These are phyloP conservation scores for Alternaria arborescens DNA, from an alignment of 2,329 filamentous ascomycete genomes.

Conservation along the genomic window DNA sequence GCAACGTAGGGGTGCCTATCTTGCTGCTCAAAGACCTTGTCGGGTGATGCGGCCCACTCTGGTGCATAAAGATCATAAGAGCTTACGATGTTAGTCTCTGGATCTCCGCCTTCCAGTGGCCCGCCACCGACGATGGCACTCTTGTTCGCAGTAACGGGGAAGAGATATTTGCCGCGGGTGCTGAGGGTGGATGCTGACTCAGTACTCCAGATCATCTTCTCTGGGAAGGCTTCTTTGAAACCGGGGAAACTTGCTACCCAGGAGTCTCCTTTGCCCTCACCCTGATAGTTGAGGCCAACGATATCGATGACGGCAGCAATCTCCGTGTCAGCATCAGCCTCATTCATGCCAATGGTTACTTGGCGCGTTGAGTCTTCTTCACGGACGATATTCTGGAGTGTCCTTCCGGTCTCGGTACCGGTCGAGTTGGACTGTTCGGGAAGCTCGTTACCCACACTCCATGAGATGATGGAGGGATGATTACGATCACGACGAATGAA, in stretches of 20 bases:
- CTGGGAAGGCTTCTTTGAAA: conserved; percentile 58
- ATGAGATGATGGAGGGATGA: conserved; percentile 62
- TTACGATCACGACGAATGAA: conserved; percentile 65
- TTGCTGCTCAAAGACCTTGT: conserved; percentile 63
- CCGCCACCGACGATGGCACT: conserved; percentile 51
- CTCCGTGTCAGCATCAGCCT: conserved; percentile 51
- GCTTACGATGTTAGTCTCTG: conserved; percentile 52
- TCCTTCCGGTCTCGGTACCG: conserved; percentile 45
- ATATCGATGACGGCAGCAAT: conserved; percentile 58
- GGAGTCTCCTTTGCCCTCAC: conserved; percentile 56
- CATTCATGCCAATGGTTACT: conserved; percentile 59
- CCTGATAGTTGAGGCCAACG: conserved; percentile 65
- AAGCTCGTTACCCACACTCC: conserved; percentile 66
- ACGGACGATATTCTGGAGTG: conserved; percentile 54
- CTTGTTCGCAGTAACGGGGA: conserved; percentile 57
- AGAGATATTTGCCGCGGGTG: conserved; percentile 62
- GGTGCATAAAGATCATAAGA: conserved; percentile 63
- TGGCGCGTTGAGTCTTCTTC: conserved; percentile 61
- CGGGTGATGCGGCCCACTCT: conserved; percentile 59
- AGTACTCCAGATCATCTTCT: conserved; percentile 54
- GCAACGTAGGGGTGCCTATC: conserved; percentile 61
- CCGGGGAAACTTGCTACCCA: conserved; percentile 53
- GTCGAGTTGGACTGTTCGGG: conserved; percentile 55
- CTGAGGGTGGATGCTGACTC: conserved; percentile 55
- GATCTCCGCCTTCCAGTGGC: conserved; percentile 49